Evolutionary conservation across 306 rosid genomes (phyloP).

Genomic region (Citrullus colocynthis): DNA sequence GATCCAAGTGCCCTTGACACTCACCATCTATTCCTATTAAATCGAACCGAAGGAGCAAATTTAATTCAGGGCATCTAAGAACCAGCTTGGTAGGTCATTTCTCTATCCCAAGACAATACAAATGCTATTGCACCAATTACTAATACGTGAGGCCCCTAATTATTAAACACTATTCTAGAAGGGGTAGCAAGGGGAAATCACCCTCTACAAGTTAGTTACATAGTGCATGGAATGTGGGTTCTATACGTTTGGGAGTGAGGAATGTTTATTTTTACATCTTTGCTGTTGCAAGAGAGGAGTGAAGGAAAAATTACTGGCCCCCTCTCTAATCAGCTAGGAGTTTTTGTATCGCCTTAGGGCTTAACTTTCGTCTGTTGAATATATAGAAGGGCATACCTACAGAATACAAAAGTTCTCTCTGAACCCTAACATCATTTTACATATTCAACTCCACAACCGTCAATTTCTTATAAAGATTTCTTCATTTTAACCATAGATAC

Average conservation of each 20-base stretch:
- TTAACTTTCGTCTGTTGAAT: no score
- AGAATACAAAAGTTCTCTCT: not conserved
- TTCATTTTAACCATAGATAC: slow-evolving; percentile 2
- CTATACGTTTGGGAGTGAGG: no score
- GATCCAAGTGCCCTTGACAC: not conserved
- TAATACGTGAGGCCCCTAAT: no score
- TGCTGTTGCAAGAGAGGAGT: no score
- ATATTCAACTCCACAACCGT: not conserved
- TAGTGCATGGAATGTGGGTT: no score
- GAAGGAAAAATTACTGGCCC: no score
- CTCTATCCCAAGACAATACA: not conserved
- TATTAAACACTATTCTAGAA: no score
- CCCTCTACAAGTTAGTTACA: no score
- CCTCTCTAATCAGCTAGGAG: no score
- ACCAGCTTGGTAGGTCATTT: not conserved
- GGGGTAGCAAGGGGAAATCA: no score
- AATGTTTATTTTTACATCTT: no score
- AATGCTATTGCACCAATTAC: not conserved
- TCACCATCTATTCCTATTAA: not conserved
- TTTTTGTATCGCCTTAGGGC: no score
- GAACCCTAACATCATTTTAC: not conserved
- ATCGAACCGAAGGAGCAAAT: not conserved
- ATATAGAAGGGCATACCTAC: not conserved
- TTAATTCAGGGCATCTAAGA: not conserved
- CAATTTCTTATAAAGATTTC: not conserved